phyloP scores from a whole-genome alignment of 768 basidiomycete species.

The Hortiboletus flavorubellus region DNA sequence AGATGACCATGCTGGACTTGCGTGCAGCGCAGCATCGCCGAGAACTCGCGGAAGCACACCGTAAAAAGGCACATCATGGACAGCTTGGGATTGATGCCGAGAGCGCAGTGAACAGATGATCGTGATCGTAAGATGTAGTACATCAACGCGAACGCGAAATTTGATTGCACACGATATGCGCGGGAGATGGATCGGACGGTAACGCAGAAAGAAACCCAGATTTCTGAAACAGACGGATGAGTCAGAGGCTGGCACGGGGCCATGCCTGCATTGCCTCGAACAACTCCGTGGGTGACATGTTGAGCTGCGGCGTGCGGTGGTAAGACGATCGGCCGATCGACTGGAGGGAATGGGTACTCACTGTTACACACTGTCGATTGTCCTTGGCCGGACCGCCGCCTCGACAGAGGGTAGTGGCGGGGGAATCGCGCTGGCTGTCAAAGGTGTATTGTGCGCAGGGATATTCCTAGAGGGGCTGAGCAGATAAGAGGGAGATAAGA shows the following conservation, averaged over 20 bases:
- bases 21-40: constrained; percentile 56
- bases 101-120: constrained; percentile 21
- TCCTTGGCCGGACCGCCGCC: constrained; percentile 34
- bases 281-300: constrained; percentile 58
- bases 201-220: constrained; percentile 68
- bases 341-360: constrained; percentile 30
- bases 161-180: constrained; percentile 69
- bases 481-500: not conserved
- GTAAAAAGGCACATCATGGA: constrained; percentile 63
- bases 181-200: constrained; percentile 61
- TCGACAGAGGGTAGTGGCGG: constrained; percentile 58
- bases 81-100: constrained; percentile 54
- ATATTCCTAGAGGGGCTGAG: constrained; percentile 9
- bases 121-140: constrained; percentile 24
- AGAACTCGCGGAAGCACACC: constrained; percentile 52
- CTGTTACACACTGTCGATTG: constrained; percentile 52
- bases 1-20: constrained; percentile 57
- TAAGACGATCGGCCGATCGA: constrained; percentile 12
- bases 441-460: constrained; percentile 56
- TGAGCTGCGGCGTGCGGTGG: constrained; percentile 40
- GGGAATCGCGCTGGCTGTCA: constrained; percentile 56
- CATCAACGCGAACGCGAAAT: constrained; percentile 42
- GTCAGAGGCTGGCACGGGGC: constrained; percentile 6
- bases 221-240: constrained; percentile 37
- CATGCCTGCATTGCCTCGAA: constrained; percentile 73